Base-by-base conservation (phyloP, 805 yeast genomes). In the Zygosaccharomyces pseudorouxii region DNA sequence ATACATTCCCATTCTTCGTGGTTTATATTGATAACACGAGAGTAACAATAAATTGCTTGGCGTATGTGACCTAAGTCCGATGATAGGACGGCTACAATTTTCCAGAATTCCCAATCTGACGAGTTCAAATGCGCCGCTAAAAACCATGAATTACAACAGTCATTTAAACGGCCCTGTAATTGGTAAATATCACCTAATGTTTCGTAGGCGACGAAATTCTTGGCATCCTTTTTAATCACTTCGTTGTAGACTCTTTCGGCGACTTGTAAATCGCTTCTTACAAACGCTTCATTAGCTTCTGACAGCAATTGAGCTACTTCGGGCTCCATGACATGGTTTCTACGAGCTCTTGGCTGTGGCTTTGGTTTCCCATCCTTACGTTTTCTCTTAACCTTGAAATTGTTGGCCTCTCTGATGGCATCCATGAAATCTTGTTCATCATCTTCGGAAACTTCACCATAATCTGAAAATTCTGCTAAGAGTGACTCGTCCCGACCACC, bases 161-260 rank as follows among this genome's bases (percentile, higher is more conserved):
- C 84, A 54, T 82, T 80, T 43, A 77, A 67, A 40, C 81, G 73
- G 1, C 89, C 90, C 51, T 81, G 83, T 45, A 77, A 71, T 48
- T 80, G 75, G 55, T 86, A 84, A 41, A 92, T 86, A 59, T 87
- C 96, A 41, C 97, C 97, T 39, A 89, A 69, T 0, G 95, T 86
- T 58, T 86, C 84, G 71, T 90, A 90, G 0, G 97, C 97, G 39
- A 86, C 80, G 64, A 80, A 84, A 62, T 86, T 85, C 55, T 79
- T 78, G 11, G 87, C 83, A 60, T 89, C 96, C 46, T 81, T 73
- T 56, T 82, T 81, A 51, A 92, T 82, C 10, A 89, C 95, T 52
- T 80, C 87, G 55, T 73, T 70, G 65, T 77, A 90, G 43, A 76
- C 62, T 44, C 76, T 68, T 55, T 79, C 76, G 0, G 95, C 92